phyloP scores from a whole-genome alignment of 805 yeast species.

The Ogataea neopini region DNA sequence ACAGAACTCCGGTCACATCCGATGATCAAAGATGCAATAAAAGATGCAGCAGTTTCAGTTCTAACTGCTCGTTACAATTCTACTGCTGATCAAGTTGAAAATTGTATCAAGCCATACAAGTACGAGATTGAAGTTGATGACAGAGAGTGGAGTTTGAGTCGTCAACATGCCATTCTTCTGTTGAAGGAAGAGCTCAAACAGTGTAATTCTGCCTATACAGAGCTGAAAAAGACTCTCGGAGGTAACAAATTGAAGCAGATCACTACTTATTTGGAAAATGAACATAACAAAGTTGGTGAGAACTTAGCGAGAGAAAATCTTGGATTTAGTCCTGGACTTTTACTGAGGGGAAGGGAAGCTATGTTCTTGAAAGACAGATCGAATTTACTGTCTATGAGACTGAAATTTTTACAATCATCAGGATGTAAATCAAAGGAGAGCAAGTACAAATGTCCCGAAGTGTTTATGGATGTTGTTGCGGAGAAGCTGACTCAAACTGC shows the following conservation, averaged over 20 bases:
- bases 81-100: slow-evolving; percentile 98
- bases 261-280: slow-evolving; percentile 64
- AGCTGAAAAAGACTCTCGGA: slow-evolving; percentile 72
- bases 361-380: slow-evolving; percentile 74
- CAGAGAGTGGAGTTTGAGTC: slow-evolving; percentile 84
- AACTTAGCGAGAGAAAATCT: slow-evolving; percentile 64
- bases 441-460: slow-evolving; percentile 91
- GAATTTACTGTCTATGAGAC: slow-evolving; percentile 67
- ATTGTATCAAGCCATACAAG: slow-evolving; percentile 96
- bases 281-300: slow-evolving; percentile 38
- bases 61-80: slow-evolving; percentile 77
- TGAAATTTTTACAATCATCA: slow-evolving; percentile 71
- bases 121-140: slow-evolving; percentile 96
- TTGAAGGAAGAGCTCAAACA: slow-evolving; percentile 84
- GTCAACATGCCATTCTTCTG: slow-evolving; percentile 72
- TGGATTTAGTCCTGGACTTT: slow-evolving; percentile 77
- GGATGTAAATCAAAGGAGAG: slow-evolving; percentile 77
- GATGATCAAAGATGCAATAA: slow-evolving; percentile 76
- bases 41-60: slow-evolving; percentile 81
- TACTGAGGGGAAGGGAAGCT: slow-evolving; percentile 83
- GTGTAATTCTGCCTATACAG: slow-evolving; percentile 63
- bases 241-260: slow-evolving; percentile 82
- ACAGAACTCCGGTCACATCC: slow-evolving; percentile 85
- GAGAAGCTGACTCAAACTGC: slow-evolving; percentile 93
- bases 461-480: slow-evolving; percentile 88